Evolutionary conservation across 495 filamentous ascomycete genomes (phyloP).

Genomic region (Penicillium pulvis): DNA sequence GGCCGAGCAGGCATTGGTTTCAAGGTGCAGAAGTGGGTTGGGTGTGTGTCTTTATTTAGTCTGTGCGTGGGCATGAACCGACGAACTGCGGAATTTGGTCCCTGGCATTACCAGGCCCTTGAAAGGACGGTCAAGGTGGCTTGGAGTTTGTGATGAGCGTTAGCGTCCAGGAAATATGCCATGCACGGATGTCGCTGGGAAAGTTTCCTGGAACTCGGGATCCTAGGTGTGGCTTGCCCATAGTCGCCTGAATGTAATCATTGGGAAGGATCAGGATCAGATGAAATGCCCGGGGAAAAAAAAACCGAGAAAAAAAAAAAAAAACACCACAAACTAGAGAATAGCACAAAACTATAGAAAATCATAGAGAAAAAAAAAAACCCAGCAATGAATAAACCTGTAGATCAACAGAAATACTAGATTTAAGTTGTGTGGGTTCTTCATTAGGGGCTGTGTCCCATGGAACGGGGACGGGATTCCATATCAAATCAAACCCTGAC

Average conservation of each 20-base stretch:
- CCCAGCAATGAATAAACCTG: too few species aligned
- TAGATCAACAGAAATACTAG: too few species aligned
- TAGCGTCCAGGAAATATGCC: not conserved
- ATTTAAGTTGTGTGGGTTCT: too few species aligned
- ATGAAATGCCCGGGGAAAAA: not conserved
- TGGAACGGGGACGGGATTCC: not conserved
- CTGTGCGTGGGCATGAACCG: slow-evolving; percentile 4
- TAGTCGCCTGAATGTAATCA: not conserved
- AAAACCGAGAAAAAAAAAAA: not conserved
- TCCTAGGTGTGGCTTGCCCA: slow-evolving; percentile 15
- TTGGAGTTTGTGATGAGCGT: not conserved
- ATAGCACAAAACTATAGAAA: too few species aligned
- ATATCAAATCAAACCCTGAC: not conserved
- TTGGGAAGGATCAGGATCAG: not conserved
- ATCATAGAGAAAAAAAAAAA: too few species aligned
- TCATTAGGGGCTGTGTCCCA: not conserved
- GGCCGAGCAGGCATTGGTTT: slow-evolving; percentile 26
- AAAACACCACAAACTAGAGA: too few species aligned
- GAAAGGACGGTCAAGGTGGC: slow-evolving; percentile 13
- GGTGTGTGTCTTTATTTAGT: not conserved
- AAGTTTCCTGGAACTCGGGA: slow-evolving; percentile 8
- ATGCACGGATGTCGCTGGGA: not conserved
- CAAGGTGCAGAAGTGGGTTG: slow-evolving; percentile 3
- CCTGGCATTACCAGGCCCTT: slow-evolving; percentile 12
- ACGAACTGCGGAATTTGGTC: not conserved